Percentiles rank a stretch among this genome's conserved stretches.
Evolutionary conservation across 2,329 filamentous ascomycete genomes (phyloP).

Genomic region (Aureobasidium mangrovei): DNA sequence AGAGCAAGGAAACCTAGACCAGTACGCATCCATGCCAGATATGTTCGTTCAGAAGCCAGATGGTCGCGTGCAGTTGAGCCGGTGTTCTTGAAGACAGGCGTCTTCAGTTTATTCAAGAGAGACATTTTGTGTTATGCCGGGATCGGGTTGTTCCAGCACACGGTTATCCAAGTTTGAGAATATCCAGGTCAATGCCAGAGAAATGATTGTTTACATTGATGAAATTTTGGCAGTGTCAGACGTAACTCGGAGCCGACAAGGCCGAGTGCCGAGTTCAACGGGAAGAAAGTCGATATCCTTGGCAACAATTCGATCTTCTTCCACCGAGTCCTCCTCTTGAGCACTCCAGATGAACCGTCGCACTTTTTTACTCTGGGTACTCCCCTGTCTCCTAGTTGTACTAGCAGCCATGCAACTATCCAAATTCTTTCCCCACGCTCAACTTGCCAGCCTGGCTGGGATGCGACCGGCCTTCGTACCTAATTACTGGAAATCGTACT

Average conservation of each 20-base stretch:
- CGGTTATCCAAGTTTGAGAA: too few species aligned
- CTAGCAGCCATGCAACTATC: constrained; percentile 12
- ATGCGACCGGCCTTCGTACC: background rate
- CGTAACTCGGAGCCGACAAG: background rate
- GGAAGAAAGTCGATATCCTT: background rate
- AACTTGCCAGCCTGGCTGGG: constrained; percentile 8
- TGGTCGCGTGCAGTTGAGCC: constrained; percentile 45
- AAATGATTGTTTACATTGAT: background rate
- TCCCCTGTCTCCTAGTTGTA: background rate
- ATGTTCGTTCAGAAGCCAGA: constrained; percentile 46
- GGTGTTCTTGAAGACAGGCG: constrained; percentile 32
- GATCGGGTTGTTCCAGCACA: background rate
- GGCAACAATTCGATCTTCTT: background rate
- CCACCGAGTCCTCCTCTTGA: background rate
- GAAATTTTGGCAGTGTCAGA: background rate
- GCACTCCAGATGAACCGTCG: constrained; percentile 3
- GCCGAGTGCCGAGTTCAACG: too few species aligned
- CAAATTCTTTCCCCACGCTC: constrained; percentile 2
- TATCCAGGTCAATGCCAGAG: background rate
- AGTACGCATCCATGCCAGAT: constrained; percentile 45
- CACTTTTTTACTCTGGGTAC: constrained; percentile 9
- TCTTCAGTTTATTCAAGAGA: constrained; percentile 6
- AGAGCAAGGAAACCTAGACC: constrained; percentile 45
- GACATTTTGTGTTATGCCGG: constrained; percentile 1
- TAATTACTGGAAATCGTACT: background rate